These are phyloP conservation scores for Aspergillus panamensis DNA, from an alignment of 495 filamentous ascomycete genomes.

Conservation along the genomic window DNA sequence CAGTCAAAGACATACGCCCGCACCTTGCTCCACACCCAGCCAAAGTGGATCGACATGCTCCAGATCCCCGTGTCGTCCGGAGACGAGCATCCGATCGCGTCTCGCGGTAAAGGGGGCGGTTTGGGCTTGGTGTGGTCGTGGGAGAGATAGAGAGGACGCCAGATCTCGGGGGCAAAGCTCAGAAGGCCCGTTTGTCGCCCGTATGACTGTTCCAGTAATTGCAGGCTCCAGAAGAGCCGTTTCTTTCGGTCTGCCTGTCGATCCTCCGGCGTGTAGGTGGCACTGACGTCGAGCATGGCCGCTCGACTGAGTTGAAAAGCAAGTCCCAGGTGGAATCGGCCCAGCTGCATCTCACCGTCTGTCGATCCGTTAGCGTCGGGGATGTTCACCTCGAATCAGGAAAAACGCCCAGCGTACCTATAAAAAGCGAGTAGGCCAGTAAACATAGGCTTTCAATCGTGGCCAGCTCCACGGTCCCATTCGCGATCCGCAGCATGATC, in stretches of 20 bases:
- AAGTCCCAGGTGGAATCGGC: conserved; percentile 43
- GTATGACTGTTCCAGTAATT: conserved; percentile 40
- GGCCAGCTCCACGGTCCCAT: conserved; percentile 42
- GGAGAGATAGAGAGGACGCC: conserved; percentile 32
- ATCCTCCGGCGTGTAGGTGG: conserved; percentile 30
- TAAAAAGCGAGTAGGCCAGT: conserved; percentile 41
- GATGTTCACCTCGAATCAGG: background rate
- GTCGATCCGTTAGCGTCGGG: conserved; percentile 1
- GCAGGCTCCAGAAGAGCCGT: conserved; percentile 44
- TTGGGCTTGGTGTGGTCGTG: conserved; percentile 20
- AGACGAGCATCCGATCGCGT: conserved; percentile 32
- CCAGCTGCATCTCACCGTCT: conserved; percentile 42
- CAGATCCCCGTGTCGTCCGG: conserved; percentile 40
- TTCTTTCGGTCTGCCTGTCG: conserved; percentile 38
- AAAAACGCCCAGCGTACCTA: conserved; percentile 25
- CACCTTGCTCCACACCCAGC: conserved; percentile 46
- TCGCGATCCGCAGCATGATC: conserved; percentile 47
- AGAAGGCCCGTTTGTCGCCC: conserved; percentile 41
- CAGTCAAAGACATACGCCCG: conserved; percentile 41
- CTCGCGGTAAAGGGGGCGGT: conserved; percentile 36
- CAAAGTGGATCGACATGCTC: conserved; percentile 41
- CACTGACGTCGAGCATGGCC: conserved; percentile 40
- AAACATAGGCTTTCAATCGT: conserved; percentile 46
- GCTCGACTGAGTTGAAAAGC: conserved; percentile 44
- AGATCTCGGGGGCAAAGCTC: conserved; percentile 31